These are phyloP conservation scores for Cladosporium colombiae DNA, from an alignment of 2,329 filamentous ascomycete species.

Conservation along the genomic window DNA sequence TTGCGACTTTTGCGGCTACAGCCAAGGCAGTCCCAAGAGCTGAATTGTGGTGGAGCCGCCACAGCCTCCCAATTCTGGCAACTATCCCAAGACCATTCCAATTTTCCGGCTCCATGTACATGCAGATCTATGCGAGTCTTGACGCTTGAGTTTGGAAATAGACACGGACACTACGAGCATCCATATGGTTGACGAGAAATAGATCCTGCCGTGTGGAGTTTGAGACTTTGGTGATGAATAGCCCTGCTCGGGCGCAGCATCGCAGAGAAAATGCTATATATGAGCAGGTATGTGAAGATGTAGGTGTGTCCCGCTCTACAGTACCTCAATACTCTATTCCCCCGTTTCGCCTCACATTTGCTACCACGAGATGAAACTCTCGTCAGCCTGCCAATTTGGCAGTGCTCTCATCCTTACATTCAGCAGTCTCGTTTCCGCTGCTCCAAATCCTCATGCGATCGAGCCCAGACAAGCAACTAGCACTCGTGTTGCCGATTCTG, in stretches of 20 bases:
- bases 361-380: not conserved
- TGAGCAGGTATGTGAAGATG: not conserved
- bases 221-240: not conserved
- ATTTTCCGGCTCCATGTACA: not conserved
- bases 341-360: not conserved
- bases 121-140: not conserved
- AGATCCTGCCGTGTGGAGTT: not conserved
- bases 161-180: not conserved
- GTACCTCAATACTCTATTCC: not conserved
- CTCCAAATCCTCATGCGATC: not conserved
- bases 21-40: not conserved
- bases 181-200: not conserved
- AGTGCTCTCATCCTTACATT: not conserved
- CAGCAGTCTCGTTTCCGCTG: not conserved
- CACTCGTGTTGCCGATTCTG: constrained; percentile 18
- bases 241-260: not conserved
- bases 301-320: not conserved
- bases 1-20: not conserved
- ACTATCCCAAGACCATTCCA: constrained; percentile 2
- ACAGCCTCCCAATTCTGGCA: not conserved
- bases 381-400: not conserved
- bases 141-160: not conserved
- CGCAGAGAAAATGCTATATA: not conserved
- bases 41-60: not conserved
- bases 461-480: not conserved